Evolutionary conservation across 352 stramenopile genomes (phyloP).

Genomic region (Phytophthora fragariaefolia): DNA sequence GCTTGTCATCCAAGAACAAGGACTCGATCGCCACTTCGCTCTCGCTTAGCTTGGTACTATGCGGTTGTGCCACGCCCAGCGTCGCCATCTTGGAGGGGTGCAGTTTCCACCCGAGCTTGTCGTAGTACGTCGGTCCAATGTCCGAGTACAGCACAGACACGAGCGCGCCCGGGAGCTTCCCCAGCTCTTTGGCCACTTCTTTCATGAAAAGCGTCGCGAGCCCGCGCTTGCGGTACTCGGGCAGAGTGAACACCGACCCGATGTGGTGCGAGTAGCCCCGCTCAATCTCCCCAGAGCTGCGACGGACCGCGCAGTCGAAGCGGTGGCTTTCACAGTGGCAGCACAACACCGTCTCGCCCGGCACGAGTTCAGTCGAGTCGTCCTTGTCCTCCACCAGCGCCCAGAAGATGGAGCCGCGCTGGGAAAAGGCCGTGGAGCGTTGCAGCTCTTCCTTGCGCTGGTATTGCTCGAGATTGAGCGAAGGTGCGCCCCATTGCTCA

Average conservation of each 20-base stretch:
- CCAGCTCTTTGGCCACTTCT: slow-evolving; percentile 43
- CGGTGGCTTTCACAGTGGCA: slow-evolving; percentile 69
- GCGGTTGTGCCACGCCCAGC: slow-evolving; percentile 31
- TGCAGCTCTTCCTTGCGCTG: slow-evolving; percentile 56
- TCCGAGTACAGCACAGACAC: slow-evolving; percentile 71
- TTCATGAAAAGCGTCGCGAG: slow-evolving; percentile 59
- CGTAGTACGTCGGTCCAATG: slow-evolving; percentile 73
- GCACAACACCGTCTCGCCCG: slow-evolving; percentile 34
- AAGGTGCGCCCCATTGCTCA: slow-evolving; percentile 48
- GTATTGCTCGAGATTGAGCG: slow-evolving; percentile 48
- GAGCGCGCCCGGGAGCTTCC: slow-evolving; percentile 34
- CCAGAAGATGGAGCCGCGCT: slow-evolving; percentile 69
- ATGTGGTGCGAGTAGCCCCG: slow-evolving; percentile 65
- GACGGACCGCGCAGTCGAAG: slow-evolving; percentile 56
- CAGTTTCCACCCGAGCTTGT: slow-evolving; percentile 60
- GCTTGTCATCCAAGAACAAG: slow-evolving; percentile 43
- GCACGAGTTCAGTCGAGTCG: slow-evolving; percentile 19
- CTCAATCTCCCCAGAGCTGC: slow-evolving; percentile 39
- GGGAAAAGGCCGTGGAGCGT: slow-evolving; percentile 56
- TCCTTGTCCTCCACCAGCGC: slow-evolving; percentile 57
- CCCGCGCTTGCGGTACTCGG: slow-evolving; percentile 48
- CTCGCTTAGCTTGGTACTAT: slow-evolving; percentile 10
- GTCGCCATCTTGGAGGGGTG: slow-evolving; percentile 54
- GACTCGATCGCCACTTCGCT: slow-evolving; percentile 9
- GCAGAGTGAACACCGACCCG: slow-evolving; percentile 73